Base-by-base conservation (phyloP, 1,284 basidiomycete species). In the Cryptococcus sp. region DNA sequence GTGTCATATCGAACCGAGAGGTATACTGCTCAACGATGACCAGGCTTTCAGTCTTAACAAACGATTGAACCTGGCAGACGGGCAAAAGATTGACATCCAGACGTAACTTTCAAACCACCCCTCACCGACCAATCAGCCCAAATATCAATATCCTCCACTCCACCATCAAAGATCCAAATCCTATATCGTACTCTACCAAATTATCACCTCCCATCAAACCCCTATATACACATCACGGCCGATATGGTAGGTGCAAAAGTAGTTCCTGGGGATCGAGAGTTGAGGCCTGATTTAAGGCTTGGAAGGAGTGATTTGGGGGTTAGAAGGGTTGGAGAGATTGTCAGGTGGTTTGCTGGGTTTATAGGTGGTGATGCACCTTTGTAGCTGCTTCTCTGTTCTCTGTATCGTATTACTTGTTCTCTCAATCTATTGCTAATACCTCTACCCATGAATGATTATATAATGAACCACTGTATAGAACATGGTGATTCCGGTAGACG, bases 181-280 rank as follows among this genome's bases (percentile, higher is more conserved):
- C 53, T 70, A n/a, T 73, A 64, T 49, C 65, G 71, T 1, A 70
- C 68, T 1, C 40, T 69, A n/a, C 67, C 69, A 0, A 50, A 68
- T 1, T 66, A 64, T 36, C 59, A 1, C 19, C 54, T 7, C 43
- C 23, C 0, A 51, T 23, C 13, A 64, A 70, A 68, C 34, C 51
- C 59, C 9, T 61, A 63, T 40, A 53, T 55, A 13, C 45, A 21
- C 16, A 48, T 28, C 5, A 23, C 41, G 13, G 41, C 22, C 18
- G n/a, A 11, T 9, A 11, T 9, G 2, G 21, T 23, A 37, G 21
- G n/a, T 28, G 40, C 7, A 32, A 13, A 25, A 36, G 58, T 69
- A 34, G 10, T 52, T 11, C 49, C 54, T 0, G 65, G 65, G 43
- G 66, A 67, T 50, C 55, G 45, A 50, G 48, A 50, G 19, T 43